Evolutionary conservation across 768 basidiomycete species (phyloP).

Genomic region (Termitomyces titanicus): DNA sequence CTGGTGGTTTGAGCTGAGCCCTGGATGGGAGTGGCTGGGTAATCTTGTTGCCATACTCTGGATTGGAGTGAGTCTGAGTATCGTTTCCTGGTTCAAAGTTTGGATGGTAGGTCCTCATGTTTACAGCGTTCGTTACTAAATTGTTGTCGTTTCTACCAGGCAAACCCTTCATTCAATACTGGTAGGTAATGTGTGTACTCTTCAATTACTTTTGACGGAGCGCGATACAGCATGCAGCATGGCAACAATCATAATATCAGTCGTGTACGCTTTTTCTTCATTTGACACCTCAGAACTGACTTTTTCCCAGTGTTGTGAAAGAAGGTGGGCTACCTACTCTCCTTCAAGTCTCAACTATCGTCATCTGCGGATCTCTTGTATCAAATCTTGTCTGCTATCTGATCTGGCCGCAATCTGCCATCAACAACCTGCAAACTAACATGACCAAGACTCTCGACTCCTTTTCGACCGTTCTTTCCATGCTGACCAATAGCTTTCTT

Average conservation of each 20-base stretch:
- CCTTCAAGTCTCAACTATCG: conserved; percentile 71
- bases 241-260: conserved; percentile 79
- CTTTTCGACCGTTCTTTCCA: conserved; percentile 79
- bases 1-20: conserved; percentile 70
- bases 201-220: background rate
- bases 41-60: conserved; percentile 73
- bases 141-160: conserved; percentile 22
- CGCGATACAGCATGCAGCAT: conserved; percentile 67
- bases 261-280: conserved; percentile 50
- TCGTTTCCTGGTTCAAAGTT: conserved; percentile 87
- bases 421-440: conserved; percentile 73
- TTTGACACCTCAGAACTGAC: conserved; percentile 1
- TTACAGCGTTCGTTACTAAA: background rate
- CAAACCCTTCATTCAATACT: conserved; percentile 86
- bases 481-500: conserved; percentile 83
- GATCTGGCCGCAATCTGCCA: conserved; percentile 86
- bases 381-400: conserved; percentile 83
- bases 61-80: conserved; percentile 80
- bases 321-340: conserved; percentile 82
- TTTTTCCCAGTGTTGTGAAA: conserved; percentile 62
- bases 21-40: conserved; percentile 71
- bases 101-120: conserved; percentile 56
- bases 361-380: conserved; percentile 68
- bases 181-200: conserved; percentile 35
- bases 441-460: conserved; percentile 86